Base-by-base conservation (phyloP, 805 yeast genomes). In the Wickerhamiella domercqiae region DNA sequence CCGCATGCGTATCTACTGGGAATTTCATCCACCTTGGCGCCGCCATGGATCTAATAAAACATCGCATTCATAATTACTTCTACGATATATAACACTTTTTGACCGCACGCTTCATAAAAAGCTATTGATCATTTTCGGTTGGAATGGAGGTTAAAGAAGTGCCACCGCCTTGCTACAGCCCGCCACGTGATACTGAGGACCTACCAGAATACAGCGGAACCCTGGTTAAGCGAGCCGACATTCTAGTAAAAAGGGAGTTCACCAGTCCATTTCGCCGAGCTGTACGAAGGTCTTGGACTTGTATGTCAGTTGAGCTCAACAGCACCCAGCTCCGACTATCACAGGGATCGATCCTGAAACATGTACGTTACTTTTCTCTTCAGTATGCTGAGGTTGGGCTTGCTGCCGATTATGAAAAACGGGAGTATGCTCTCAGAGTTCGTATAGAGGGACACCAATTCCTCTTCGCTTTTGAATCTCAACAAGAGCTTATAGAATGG, bases 371-470 rank as follows among this genome's bases (percentile, higher is more conserved):
- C 32, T 86, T 73, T 55, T 74, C 94, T 2, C 63, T 87, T 28
- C 97, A 90, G 56, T 75, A 76, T 57, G 86, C 90, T 9, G 74
- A 68, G 48, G 59, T 81, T 32, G 98, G 98, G 0, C 61, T 83
- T 11, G 95, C 97, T 0, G 64, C 72, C 2, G 98, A 87, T 57
- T 83, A 83, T 56, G 69, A 67, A 40, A 82, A 83, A 54, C 70
- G 68, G 45, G 38, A 36, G 15, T 21, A 43, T 34, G 26, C 37
- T 1, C 30, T 50, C 14, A 61, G 98, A 35, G 47, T 87, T 14
- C 68, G 98, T 16, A 68, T 78, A 26, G 97, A 87, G 57, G 70
- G 77, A 29, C 84, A 81, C 55, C 97, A 87, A 55, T 67, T 82
- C 43, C 54, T 87, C 30, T 46, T 87, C 2, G 73, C 71, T 39